Conservation (phyloP, 352 stramenopile species). For the Pythium phragmiticola region DNA sequence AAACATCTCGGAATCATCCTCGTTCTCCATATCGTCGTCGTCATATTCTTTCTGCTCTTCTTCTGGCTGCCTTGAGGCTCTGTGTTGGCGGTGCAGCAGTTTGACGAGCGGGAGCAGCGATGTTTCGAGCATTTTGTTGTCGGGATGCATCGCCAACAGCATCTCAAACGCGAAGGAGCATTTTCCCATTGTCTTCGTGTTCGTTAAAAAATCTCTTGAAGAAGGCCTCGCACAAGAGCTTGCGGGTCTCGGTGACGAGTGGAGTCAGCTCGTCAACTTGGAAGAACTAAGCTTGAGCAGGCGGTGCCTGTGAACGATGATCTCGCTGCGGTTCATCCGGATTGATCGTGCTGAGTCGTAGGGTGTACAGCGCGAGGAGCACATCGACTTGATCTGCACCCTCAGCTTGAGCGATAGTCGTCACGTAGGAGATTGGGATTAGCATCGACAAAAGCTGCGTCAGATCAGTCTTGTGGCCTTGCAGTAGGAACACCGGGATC, state of each 20-base stretch:
- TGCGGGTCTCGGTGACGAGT: no score
- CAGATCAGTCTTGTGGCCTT: not conserved
- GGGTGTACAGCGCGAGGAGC: not conserved
- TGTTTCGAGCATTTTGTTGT: conserved; percentile 1
- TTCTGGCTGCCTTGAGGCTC: not conserved
- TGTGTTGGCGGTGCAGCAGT: conserved; percentile 12
- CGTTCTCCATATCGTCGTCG: no score
- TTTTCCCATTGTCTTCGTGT: not conserved
- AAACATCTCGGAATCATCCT: no score
- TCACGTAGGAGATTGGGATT: conserved; percentile 5
- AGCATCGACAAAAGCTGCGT: conserved; percentile 11
- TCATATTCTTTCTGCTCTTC: not conserved
- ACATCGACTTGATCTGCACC: conserved; percentile 14
- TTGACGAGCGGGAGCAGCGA: conserved; percentile 2
- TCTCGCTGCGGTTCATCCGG: not conserved
- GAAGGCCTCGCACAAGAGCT: no score
- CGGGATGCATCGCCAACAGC: conserved; percentile 13
- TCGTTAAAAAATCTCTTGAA: not conserved
- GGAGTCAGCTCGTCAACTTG: no score
- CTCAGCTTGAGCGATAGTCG: not conserved
- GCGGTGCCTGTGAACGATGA: no score
- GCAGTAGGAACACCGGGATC: not conserved
- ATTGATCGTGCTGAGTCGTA: conserved; percentile 1
- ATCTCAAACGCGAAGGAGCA: conserved; percentile 8
- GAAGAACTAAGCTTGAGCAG: no score